Conservation (phyloP, 768 basidiomycete genomes). For the Xanthoconium purpureum region DNA sequence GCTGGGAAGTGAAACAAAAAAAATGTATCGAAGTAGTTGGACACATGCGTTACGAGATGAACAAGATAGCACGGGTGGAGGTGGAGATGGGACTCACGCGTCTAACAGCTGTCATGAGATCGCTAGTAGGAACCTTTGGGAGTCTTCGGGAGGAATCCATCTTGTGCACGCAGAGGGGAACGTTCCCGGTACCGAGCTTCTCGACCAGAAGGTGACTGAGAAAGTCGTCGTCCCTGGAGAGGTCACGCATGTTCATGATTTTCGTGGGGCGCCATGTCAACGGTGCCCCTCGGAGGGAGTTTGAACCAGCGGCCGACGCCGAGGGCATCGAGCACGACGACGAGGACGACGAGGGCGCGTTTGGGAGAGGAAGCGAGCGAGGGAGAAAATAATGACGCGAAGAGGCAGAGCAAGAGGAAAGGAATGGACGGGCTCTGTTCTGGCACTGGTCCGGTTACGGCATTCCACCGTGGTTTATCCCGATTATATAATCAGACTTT, state of each 20-base stretch:
- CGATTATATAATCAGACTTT: conserved; percentile 22
- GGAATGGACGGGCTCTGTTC: conserved; percentile 14
- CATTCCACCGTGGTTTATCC: conserved; percentile 10
- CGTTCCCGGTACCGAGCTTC: conserved; percentile 76
- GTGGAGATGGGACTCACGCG: conserved; percentile 53
- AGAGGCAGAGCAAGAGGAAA: conserved; percentile 28
- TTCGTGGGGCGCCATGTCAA: conserved; percentile 77
- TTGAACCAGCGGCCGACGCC: conserved; percentile 25
- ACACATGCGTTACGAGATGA: conserved; percentile 19
- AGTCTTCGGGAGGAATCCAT: conserved; percentile 78
- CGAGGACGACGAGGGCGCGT: conserved; percentile 25
- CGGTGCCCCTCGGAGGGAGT: conserved; percentile 22
- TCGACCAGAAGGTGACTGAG: conserved; percentile 86
- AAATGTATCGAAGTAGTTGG: conserved; percentile 23
- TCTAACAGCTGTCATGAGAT: conserved; percentile 69
- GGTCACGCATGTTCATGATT: conserved; percentile 89
- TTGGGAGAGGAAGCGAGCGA: conserved; percentile 7
- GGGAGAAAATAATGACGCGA: conserved; percentile 32
- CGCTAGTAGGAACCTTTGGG: conserved; percentile 68
- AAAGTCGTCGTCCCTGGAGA: conserved; percentile 88
- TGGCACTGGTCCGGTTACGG: conserved; percentile 33
- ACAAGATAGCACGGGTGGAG: conserved; percentile 27
- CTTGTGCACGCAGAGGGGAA: conserved; percentile 85
- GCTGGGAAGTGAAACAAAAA: conserved; percentile 36
- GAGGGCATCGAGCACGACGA: conserved; percentile 33